Base-by-base conservation (phyloP, 2,329 filamentous ascomycete genomes). In the Claviceps digitariae region DNA sequence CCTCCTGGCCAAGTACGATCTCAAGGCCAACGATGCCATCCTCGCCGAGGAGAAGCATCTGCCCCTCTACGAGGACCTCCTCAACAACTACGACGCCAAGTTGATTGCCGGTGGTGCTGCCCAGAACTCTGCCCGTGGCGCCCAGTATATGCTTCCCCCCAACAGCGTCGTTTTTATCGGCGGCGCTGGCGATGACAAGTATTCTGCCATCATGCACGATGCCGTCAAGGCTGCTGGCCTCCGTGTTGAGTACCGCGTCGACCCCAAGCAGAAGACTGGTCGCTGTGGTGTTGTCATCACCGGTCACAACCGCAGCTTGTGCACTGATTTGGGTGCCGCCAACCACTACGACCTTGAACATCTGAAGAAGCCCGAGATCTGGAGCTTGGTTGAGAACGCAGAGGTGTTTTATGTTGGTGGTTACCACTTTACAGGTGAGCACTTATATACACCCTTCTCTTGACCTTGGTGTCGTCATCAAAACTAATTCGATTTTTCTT, bases 341-440 rank as follows among this genome's bases (percentile, higher is more conserved):
- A 98, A 98, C 77, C 86, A 90, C 76, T 98, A 98, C 76, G 91
- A 91, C 72, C 69, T 96, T 51, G 89, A 93, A 58, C 93, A 98
- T 71, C 74, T 98, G 69, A 89, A 95, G 81, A 81, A 83, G 69
- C 86, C 88, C 52, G 82, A 91, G 72, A 85, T 97, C 72, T 98
- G 93, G 93, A 79, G 82, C 60, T 78, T 96, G 51, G 93, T 93
- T 56, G 82, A 97, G 81, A 83, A 86, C 63, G 90, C 91, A 54
- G 81, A 90, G 66, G 78, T 86, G 63, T 96, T 84, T 78, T 98
- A 95, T 66, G 83, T 98, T 57, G 93, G 93, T 65, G 93, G 93
- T 47, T 98, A 90, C 77, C 93, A 98, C 77, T 81, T 98, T 76
- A 98, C 93, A 44, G 74, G 73, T 76, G 62, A 58, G 66, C 49